A percentile compares a stretch with the other conserved stretches of the same genome.
Conservation (phyloP, 1,284 basidiomycete genomes). For the Boletus semigastroideus region DNA sequence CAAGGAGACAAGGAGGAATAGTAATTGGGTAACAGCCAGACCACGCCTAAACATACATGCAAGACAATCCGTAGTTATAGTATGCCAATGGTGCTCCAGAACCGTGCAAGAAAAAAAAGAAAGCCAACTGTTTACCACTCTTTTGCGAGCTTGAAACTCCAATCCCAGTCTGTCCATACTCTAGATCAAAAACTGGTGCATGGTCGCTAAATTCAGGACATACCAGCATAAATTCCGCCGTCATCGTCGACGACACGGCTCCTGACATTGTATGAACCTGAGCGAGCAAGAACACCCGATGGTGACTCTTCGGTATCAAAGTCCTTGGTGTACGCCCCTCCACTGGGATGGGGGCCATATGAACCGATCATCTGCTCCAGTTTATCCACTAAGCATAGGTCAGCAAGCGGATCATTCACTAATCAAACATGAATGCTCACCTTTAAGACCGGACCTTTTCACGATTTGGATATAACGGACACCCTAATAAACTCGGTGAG, state of each 20-base stretch:
- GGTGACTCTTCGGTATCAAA: constrained; percentile 81
- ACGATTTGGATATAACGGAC: constrained; percentile 85
- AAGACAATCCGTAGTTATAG: constrained; percentile 17
- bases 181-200: constrained; percentile 4
- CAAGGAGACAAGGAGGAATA: not conserved
- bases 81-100: constrained; percentile 30
- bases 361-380: constrained; percentile 90
- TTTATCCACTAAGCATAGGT: constrained; percentile 66
- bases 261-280: constrained; percentile 71
- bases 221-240: constrained; percentile 71
- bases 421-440: constrained; percentile 37
- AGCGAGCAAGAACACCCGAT: constrained; percentile 79
- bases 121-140: constrained; percentile 57
- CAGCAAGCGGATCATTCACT: constrained; percentile 5
- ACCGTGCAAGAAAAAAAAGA: constrained; percentile 18
- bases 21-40: constrained; percentile 12
- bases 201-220: constrained; percentile 24
- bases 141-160: constrained; percentile 80
- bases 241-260: constrained; percentile 87
- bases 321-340: constrained; percentile 62
- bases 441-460: constrained; percentile 70
- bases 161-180: constrained; percentile 67
- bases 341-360: constrained; percentile 67
- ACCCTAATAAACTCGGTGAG: constrained; percentile 46
- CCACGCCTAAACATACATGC: constrained; percentile 22